Base-by-base conservation (phyloP, 352 stramenopile genomes). In the Phytophthora citrophthora region DNA sequence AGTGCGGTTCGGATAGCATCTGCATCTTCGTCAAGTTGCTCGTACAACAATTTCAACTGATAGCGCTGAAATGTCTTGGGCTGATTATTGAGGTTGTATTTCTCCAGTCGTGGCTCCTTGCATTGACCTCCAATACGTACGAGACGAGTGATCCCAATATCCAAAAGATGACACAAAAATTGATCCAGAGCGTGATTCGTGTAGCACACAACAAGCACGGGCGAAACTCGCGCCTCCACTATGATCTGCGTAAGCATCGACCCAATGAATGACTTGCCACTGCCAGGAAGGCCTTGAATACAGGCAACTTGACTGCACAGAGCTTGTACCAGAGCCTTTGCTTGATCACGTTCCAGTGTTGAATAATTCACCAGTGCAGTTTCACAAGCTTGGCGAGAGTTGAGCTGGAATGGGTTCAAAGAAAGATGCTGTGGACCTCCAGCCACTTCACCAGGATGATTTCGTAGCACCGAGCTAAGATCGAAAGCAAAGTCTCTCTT, bases 141-240 rank as follows among this genome's bases (percentile, higher is more conserved):
- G 39, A 95, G 80, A 26, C 55, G 70, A 4, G 63, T 70, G 12
- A 90, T 70, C 1, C 72, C 64, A 34, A 70, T 61, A 47, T 86
- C 70, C 7, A 96, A 27, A 31, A 97, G 64, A 46, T 93, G 79
- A 46, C 90, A 87, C n/a, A 97, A 67, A 62, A 97, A 96, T 67
- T 96, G 89, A 73, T 96, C 89, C 41, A 97, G 76, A 11, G 90
- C 88, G 61, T 97, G 89, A 71, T 97, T 97, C 12, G 90, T 97
- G 65, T 94, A 96, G 72, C 90, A 97, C 8, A 97, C 85, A 53
- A 83, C 81, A 5, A 97, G 64, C 43, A 97, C 89, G 4, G 78
- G 78, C 12, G 63, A 68, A 5, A 81, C 48, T 5, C 72, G 60
- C 8, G 68, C 68, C 15, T 76, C 50, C 27, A 91, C 46, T 57